Evolutionary conservation across 306 rosid genomes (phyloP), one percentile per base, ranked within the genome.

Genomic region (Quercus alba): DNA sequence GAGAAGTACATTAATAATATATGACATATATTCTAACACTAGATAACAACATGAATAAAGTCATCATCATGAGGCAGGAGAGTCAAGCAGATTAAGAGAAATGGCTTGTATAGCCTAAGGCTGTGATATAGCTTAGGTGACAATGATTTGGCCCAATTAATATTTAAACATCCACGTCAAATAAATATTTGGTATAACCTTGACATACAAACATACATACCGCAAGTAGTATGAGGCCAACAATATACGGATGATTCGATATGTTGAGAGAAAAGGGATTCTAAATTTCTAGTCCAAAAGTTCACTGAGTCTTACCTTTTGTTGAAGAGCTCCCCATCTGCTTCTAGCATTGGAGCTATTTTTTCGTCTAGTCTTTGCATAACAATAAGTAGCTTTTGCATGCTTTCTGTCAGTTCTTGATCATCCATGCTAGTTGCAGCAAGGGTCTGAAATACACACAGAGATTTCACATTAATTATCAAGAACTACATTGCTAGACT

Each of bases 301-400:
- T 74, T 75, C 56, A 5, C 51, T 3, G 5, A 57, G 25, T 81
- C 84, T 80, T 74, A 90, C 99, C 98, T 93, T 83, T 86, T 86
- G 81, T 81, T 95, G 89, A 95, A 95, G 80, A 83, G 93, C 81
- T 87, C 98, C 76, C 99, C 99, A 76, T 95, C 99, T 12, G 93
- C 88, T 77, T 95, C 94, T 20, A 93, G 91, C 98, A 91, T 90
- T 17, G 95, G 92, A 72, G 92, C 97, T 81, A 95, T 93, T 85
- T 93, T 93, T 66, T 88, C 84, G 59, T 95, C 99, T n/a, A 95
- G 94, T 77, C 98, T 90, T 83, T 88, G 97, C 99, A 95, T 95
- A 74, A 95, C 98, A 62, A 95, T 90, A 58, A 95, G 96, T 49
- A 95, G 90, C 91, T 87, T 95, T 84, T 95, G 97, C 97, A 95